Percentiles rank a stretch among this genome's conserved stretches.
Conservation (phyloP, 345 rosid genomes). For the Trapa incisa region DNA sequence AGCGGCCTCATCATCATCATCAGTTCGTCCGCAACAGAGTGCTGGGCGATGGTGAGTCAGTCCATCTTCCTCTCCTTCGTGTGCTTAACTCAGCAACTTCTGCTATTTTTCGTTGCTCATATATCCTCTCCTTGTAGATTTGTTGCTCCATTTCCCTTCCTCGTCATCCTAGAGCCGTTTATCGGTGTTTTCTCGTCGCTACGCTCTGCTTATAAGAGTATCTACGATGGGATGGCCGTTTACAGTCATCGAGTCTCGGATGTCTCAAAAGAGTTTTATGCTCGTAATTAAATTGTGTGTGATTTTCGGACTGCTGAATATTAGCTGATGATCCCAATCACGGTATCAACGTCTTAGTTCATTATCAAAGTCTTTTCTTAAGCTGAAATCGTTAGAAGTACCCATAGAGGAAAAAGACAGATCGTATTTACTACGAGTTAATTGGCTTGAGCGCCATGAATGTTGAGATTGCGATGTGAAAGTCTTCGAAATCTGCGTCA, state of each 20-base stretch:
- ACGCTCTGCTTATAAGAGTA: too few species aligned
- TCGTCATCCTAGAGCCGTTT: too few species aligned
- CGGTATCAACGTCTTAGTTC: neutral
- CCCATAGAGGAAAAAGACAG: too few species aligned
- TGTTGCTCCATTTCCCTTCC: neutral
- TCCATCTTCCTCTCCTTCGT: neutral
- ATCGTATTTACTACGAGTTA: neutral
- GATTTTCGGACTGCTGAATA: neutral
- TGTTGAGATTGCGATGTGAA: neutral
- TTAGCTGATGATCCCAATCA: neutral
- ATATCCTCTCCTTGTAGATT: neutral
- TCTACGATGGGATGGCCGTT: too few species aligned
- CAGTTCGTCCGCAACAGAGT: slow-evolving; percentile 1
- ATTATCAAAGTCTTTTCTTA: neutral
- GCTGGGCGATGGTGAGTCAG: slow-evolving; percentile 3
- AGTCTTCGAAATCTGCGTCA: neutral
- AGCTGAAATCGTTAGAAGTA: neutral
- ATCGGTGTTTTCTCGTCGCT: too few species aligned
- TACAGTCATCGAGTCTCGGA: too few species aligned
- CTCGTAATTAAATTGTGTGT: too few species aligned
- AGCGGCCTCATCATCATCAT: neutral
- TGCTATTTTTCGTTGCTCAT: too few species aligned
- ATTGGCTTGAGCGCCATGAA: neutral
- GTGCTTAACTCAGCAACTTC: neutral
- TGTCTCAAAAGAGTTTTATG: too few species aligned